Percentiles rank a stretch among this genome's conserved stretches.
Evolutionary conservation across 345 rosid species (phyloP).

Genomic region (Dipteronia dyeriana): DNA sequence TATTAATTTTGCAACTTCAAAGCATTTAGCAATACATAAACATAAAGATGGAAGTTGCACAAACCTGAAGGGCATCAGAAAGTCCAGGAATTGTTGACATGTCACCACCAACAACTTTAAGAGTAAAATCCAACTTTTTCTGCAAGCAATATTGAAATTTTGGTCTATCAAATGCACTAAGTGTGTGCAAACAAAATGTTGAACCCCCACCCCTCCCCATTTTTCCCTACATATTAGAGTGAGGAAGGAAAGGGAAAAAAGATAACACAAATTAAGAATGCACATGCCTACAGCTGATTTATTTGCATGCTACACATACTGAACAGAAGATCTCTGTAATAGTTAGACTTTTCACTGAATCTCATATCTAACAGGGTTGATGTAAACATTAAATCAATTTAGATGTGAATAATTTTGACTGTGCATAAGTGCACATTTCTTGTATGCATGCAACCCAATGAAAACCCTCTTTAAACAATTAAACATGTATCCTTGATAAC

Average conservation of each 20-base stretch:
- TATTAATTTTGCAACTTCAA: not conserved
- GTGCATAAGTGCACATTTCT: constrained; percentile 1
- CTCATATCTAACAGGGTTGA: not conserved
- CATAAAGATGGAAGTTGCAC: constrained; percentile 22
- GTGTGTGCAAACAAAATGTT: not conserved
- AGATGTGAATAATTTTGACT: not conserved
- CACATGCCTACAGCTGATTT: not conserved
- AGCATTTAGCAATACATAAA: not conserved
- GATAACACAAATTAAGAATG: constrained; percentile 11
- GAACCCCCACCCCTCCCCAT: not conserved
- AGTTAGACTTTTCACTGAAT: no score
- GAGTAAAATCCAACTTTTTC: constrained; percentile 91
- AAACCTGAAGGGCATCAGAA: constrained; percentile 86
- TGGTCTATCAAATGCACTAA: constrained; percentile 4
- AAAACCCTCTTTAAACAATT: constrained; percentile 8
- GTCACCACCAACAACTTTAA: constrained; percentile 94
- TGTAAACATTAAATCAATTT: not conserved
- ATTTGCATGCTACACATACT: not conserved
- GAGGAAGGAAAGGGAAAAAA: not conserved
- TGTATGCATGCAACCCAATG: constrained; percentile 11
- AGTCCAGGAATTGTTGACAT: constrained; percentile 88
- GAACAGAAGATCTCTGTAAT: not conserved
- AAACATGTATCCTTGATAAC: not conserved
- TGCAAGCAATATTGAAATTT: constrained; percentile 42
- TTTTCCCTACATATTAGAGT: not conserved